Conservation (phyloP, 768 basidiomycete species). For the Paxillus ammoniavirescens region DNA sequence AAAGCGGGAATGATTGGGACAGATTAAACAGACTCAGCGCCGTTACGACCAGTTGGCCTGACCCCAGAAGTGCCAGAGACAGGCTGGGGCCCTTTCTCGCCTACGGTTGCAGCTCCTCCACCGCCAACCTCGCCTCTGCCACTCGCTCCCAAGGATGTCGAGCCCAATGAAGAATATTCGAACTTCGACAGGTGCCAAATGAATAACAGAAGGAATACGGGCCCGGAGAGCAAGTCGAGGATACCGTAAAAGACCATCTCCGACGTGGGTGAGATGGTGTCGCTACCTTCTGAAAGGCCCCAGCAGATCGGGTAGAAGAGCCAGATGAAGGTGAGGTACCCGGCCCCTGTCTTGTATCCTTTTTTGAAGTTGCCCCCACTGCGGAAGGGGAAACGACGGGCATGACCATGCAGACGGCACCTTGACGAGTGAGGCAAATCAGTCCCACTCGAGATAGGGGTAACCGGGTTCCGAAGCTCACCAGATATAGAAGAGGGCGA, state of each 20-base stretch:
- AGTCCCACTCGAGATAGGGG: constrained; percentile 5
- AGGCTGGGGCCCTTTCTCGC: no score
- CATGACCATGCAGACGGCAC: constrained; percentile 29
- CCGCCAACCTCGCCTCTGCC: constrained; percentile 2
- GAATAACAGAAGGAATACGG: constrained; percentile 36
- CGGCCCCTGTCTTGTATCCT: constrained; percentile 35
- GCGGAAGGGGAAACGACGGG: constrained; percentile 25
- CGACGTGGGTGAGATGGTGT: constrained; percentile 46
- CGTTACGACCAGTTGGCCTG: background rate
- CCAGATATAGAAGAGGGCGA: constrained; percentile 50
- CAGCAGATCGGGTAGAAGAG: constrained; percentile 57
- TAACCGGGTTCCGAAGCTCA: constrained; percentile 25
- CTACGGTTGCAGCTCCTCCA: background rate
- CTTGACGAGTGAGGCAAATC: constrained; percentile 10
- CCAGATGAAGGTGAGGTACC: constrained; percentile 53
- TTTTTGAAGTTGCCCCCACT: constrained; percentile 19
- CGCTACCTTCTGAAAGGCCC: constrained; percentile 52
- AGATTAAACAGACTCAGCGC: no score
- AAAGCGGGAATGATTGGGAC: no score
- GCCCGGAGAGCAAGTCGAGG: constrained; percentile 38
- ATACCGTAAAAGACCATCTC: constrained; percentile 60
- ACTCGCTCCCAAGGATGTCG: constrained; percentile 9
- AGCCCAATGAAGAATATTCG: background rate
- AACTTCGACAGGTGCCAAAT: constrained; percentile 17
- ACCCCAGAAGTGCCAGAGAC: background rate